A percentile compares a stretch with the other conserved stretches of the same genome.
Evolutionary conservation across 257 asterid species (phyloP).

Genomic region (Primulina tabacum): DNA sequence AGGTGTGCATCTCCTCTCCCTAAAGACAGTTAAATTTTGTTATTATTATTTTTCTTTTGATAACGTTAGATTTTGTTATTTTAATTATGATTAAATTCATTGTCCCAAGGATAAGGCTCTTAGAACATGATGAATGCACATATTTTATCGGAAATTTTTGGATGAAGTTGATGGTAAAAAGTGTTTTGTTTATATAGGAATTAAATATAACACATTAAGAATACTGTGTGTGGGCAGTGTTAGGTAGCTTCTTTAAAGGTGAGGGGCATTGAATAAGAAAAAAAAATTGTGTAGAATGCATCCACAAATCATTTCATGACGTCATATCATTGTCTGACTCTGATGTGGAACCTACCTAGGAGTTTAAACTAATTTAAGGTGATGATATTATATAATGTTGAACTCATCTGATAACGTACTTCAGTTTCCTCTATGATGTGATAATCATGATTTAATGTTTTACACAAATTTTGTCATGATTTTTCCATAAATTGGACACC

Average conservation of each 20-base stretch:
- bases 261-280: not conserved
- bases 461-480: too few relatives aligned
- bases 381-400: too few relatives aligned
- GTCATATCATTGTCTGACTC: too few relatives aligned
- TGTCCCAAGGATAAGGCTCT: not conserved
- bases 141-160: not conserved
- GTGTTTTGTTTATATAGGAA: too few relatives aligned
- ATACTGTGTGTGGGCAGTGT: not conserved
- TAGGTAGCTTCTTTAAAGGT: not conserved
- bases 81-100: slow-evolving; percentile 2
- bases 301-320: not conserved
- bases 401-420: not conserved
- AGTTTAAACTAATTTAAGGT: too few relatives aligned
- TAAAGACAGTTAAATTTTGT: slow-evolving; percentile 23
- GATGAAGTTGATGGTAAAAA: not conserved
- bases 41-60: not conserved
- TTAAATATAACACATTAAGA: not conserved
- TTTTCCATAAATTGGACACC: too few relatives aligned
- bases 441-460: too few relatives aligned
- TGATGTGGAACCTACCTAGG: not conserved
- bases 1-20: slow-evolving; percentile 55
- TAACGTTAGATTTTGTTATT: slow-evolving; percentile 11
- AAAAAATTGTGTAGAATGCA: not conserved
- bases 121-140: not conserved
- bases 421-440: too few relatives aligned